phyloP scores from a whole-genome alignment of 1,284 basidiomycete species.

The Cryptococcus deneoformans region DNA sequence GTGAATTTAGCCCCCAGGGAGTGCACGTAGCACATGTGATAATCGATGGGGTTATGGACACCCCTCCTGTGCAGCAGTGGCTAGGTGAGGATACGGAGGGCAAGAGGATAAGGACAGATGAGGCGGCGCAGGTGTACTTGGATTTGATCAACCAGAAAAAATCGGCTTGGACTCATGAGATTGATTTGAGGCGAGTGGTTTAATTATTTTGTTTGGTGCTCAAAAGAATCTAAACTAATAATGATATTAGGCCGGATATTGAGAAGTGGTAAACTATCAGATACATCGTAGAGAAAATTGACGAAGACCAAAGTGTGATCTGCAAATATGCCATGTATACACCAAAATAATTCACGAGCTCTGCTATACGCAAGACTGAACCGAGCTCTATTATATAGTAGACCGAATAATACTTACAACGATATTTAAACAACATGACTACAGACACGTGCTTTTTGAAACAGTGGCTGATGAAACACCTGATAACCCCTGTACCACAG shows the following conservation, averaged over 20 bases:
- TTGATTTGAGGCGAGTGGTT: slow-evolving; percentile 35
- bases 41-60: slow-evolving; percentile 48
- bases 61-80: slow-evolving; percentile 21
- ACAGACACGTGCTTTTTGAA: too few relatives aligned
- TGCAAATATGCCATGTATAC: too few relatives aligned
- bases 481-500: too few relatives aligned
- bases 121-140: slow-evolving; percentile 35
- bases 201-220: background rate
- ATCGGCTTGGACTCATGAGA: slow-evolving; percentile 45
- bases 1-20: slow-evolving; percentile 50
- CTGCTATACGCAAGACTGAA: too few relatives aligned
- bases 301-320: too few relatives aligned
- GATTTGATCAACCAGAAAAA: slow-evolving; percentile 42
- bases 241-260: background rate
- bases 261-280: background rate
- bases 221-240: too few relatives aligned
- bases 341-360: too few relatives aligned
- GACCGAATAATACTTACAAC: too few relatives aligned
- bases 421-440: too few relatives aligned
- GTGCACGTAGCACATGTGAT: slow-evolving; percentile 51
- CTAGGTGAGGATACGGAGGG: slow-evolving; percentile 28
- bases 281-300: too few relatives aligned
- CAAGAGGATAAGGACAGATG: slow-evolving; percentile 18
- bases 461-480: too few relatives aligned
- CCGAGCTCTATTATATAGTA: too few relatives aligned